phyloP scores from a whole-genome alignment of 2,329 filamentous ascomycete genomes.

The Gnomoniopsis sp. region DNA sequence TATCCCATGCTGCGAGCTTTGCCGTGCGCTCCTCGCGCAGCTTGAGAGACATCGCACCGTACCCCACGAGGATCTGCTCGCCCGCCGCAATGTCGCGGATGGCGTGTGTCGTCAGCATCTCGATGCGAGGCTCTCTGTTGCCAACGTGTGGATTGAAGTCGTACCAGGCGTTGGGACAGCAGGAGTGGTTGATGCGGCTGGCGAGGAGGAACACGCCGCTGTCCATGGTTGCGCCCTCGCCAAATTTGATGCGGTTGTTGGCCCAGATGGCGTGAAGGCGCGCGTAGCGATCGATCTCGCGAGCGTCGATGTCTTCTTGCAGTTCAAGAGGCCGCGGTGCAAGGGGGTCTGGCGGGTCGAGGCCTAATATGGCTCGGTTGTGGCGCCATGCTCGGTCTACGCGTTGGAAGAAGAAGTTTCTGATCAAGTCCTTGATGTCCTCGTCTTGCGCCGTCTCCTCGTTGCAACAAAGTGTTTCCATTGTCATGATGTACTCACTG shows the following conservation, averaged over 20 bases:
- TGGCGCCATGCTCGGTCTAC: not conserved
- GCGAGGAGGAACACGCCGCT: slow-evolving; percentile 3
- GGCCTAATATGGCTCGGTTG: not conserved
- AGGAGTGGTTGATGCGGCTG: slow-evolving; percentile 20
- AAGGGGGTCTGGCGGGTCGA: not conserved
- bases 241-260: not conserved
- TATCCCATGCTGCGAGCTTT: not conserved
- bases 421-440: not conserved
- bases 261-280: not conserved
- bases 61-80: slow-evolving; percentile 19
- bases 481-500: not conserved
- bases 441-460: not conserved
- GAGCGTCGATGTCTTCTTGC: not conserved
- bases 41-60: not conserved
- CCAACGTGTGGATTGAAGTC: slow-evolving; percentile 11
- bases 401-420: not conserved
- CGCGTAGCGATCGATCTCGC: not conserved
- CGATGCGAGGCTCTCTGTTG: not conserved
- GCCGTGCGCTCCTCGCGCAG: not conserved
- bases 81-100: slow-evolving; percentile 16
- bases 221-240: not conserved
- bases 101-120: slow-evolving; percentile 18
- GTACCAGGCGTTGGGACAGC: slow-evolving; percentile 20
- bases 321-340: not conserved
- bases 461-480: not conserved